Base-by-base conservation (phyloP, 1,139 yeast genomes). In the Debaryomycetaceae sp. region DNA sequence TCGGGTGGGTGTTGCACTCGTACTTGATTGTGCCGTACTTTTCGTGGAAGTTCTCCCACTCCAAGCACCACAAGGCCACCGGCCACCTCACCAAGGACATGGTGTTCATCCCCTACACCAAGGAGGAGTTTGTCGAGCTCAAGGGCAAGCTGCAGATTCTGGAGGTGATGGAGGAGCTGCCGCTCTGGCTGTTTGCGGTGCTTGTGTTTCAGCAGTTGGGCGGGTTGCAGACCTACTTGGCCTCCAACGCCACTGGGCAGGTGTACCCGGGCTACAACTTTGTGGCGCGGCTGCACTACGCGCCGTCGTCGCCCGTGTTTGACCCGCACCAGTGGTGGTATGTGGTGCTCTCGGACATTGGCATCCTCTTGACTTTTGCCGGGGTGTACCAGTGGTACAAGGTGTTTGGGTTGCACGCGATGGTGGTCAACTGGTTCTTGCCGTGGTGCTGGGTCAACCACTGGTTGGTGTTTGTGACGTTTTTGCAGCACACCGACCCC, bases 401-500 rank as follows among this genome's bases (percentile, higher is more conserved):
- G 51, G 57, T 60, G 39, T 77, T 70, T 50, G 93, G 94, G 25
- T 66, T 64, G 34, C 75, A 76, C 62, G 74, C 75, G 53, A 67
- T 81, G 56, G 52, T 72, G 37, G 71, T 83, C 46, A 74, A 81
- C 65, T 84, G 88, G 83, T 67, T 80, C 41, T 51, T 83, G 35
- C 95, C 95, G 34, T 84, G 82, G 72, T 45, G 78, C 35, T 78
- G 82, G 71, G 89, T 83, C 39, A 84, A 84, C 72, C 93, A 84
- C 63, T 84, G 95, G 94, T 71, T 84, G 49, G 94, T 84, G 25
- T 81, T 82, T 59, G 83, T 84, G 52, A 84, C 95, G 30, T 84
- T 70, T 59, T 71, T 84, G 49, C 95, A 84, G 59, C 95, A 84
- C 64, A 76, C 93, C 20, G 93, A 82, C 58, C 83, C 88, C 28